Evolutionary conservation across 805 yeast genomes (phyloP).

Genomic region (Maudiozyma pseudohumilis): DNA sequence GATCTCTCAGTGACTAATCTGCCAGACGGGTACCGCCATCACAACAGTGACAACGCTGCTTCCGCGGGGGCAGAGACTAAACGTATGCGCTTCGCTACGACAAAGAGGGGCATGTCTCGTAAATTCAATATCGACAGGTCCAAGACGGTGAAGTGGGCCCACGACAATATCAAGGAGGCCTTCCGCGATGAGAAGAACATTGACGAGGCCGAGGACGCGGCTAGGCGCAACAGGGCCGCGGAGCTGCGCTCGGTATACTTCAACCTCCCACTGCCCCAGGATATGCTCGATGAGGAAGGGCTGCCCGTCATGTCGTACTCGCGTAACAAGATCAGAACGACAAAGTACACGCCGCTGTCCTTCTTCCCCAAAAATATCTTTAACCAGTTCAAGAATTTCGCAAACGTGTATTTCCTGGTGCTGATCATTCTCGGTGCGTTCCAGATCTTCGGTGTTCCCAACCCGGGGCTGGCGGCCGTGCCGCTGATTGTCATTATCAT

Average conservation of each 20-base stretch:
- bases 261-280: conserved; percentile 52
- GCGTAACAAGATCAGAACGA: conserved; percentile 87
- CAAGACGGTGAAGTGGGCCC: conserved; percentile 41
- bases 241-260: conserved; percentile 45
- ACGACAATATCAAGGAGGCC: conserved; percentile 29
- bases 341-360: conserved; percentile 86
- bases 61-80: not conserved
- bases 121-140: conserved; percentile 45
- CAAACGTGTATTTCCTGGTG: conserved; percentile 77
- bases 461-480: conserved; percentile 63
- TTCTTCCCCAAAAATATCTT: conserved; percentile 78
- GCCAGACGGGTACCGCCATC: not conserved
- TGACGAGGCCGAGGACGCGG: conserved; percentile 19
- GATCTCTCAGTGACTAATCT: conserved; percentile 3
- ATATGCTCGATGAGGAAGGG: conserved; percentile 48
- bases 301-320: conserved; percentile 52
- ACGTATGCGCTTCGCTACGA: conserved; percentile 75
- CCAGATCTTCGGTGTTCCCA: conserved; percentile 70
- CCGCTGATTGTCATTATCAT: conserved; percentile 71
- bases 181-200: conserved; percentile 17
- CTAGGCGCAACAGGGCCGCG: conserved; percentile 30
- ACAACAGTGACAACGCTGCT: not conserved
- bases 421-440: conserved; percentile 72
- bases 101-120: conserved; percentile 58
- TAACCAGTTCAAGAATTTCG: conserved; percentile 79